Percentiles rank a stretch among this genome's conserved stretches.
Conservation (phyloP, 805 yeast species). For the Saccharomycopsis synnaedendra region DNA sequence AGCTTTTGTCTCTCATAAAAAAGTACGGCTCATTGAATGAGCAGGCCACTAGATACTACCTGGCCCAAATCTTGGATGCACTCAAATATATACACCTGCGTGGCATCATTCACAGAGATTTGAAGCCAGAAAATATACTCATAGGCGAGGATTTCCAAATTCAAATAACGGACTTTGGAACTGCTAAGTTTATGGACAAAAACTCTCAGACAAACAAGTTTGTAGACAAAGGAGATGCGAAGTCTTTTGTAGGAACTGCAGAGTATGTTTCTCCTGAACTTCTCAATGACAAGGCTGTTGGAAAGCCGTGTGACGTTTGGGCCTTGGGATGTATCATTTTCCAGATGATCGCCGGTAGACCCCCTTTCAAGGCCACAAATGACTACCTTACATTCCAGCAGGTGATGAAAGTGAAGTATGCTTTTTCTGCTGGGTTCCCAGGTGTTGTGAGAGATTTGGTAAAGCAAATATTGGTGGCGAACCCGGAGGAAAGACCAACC, state of each 20-base stretch:
- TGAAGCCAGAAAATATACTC: slow-evolving; percentile 74
- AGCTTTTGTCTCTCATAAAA: slow-evolving; percentile 54
- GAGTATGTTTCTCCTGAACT: slow-evolving; percentile 79
- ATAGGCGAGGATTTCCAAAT: slow-evolving; percentile 49
- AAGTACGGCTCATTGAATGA: slow-evolving; percentile 62
- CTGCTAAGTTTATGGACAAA: slow-evolving; percentile 50
- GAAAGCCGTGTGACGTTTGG: slow-evolving; percentile 95
- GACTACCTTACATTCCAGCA: slow-evolving; percentile 77
- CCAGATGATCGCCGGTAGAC: slow-evolving; percentile 89
- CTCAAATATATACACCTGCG: slow-evolving; percentile 58
- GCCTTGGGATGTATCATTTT: slow-evolving; percentile 93
- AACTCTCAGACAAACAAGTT: slow-evolving; percentile 28
- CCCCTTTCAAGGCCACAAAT: slow-evolving; percentile 78
- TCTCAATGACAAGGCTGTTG: slow-evolving; percentile 66
- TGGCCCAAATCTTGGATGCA: slow-evolving; percentile 68
- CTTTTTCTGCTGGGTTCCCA: slow-evolving; percentile 81
- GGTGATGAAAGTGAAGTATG: slow-evolving; percentile 68
- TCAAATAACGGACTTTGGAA: slow-evolving; percentile 76
- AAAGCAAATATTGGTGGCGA: slow-evolving; percentile 51
- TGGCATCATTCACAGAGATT: slow-evolving; percentile 73
- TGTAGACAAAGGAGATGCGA: slow-evolving; percentile 59
- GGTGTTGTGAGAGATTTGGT: slow-evolving; percentile 59
- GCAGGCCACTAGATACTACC: slow-evolving; percentile 53
- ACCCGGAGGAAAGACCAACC: slow-evolving; percentile 52
- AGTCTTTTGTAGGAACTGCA: slow-evolving; percentile 79